phyloP scores from a whole-genome alignment of 495 filamentous ascomycete species.

The Hypoxylon subgilvum region DNA sequence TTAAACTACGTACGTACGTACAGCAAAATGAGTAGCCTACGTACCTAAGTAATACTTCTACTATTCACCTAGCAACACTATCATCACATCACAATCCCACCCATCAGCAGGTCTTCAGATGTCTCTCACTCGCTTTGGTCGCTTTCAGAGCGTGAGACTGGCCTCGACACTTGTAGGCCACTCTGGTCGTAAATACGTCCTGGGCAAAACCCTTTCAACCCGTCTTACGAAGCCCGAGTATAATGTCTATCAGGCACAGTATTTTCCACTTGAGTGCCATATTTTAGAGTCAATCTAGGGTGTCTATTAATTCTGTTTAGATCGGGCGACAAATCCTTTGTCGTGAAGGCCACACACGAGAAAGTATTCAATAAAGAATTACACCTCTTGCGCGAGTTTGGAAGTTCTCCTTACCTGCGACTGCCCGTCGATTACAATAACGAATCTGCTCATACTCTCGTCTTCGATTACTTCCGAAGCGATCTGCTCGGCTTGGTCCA shows the following conservation, averaged over 20 bases:
- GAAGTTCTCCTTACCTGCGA: constrained; percentile 40
- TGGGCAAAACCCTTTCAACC: constrained; percentile 38
- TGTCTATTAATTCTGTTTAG: constrained; percentile 15
- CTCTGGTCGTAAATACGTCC: constrained; percentile 41
- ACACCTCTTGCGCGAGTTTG: constrained; percentile 38
- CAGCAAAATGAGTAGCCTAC: too few relatives aligned
- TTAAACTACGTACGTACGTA: too few relatives aligned
- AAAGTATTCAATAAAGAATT: constrained; percentile 36
- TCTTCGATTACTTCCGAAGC: constrained; percentile 41
- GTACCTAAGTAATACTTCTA: too few relatives aligned
- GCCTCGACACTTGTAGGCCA: constrained; percentile 38
- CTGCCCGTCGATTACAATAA: constrained; percentile 42
- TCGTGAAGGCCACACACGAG: too few relatives aligned
- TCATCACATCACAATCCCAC: too few relatives aligned
- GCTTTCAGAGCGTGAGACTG: constrained; percentile 31
- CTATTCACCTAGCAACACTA: too few relatives aligned
- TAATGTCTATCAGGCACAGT: constrained; percentile 42
- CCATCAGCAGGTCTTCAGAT: background rate
- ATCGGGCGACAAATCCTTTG: too few relatives aligned
- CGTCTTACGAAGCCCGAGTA: constrained; percentile 29
- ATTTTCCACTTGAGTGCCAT: constrained; percentile 33
- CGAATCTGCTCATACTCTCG: constrained; percentile 35
- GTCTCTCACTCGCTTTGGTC: too few relatives aligned
- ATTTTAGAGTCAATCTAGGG: background rate
- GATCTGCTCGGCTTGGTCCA: constrained; percentile 39